A percentile compares a stretch with the other conserved stretches of the same genome.
phyloP scores from a whole-genome alignment of 2,329 filamentous ascomycete species.

The Alternaria rosae region DNA sequence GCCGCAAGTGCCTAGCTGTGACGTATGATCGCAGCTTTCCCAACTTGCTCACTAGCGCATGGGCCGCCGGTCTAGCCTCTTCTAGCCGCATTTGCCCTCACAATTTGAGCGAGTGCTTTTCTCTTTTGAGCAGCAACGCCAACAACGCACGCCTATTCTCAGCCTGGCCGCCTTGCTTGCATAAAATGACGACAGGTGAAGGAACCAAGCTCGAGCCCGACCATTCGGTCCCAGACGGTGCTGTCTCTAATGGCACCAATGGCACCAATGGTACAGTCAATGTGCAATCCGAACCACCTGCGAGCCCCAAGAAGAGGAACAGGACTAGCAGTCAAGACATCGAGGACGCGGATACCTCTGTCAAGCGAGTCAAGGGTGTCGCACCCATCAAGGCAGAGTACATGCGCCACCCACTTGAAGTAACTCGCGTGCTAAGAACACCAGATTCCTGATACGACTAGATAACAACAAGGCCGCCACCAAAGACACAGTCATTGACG shows the following conservation, averaged over 20 bases:
- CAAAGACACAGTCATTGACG: conserved; percentile 51
- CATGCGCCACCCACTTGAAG: conserved; percentile 31
- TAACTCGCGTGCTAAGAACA: conserved; percentile 25
- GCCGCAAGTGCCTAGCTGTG: conserved; percentile 39
- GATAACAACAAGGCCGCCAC: conserved; percentile 34
- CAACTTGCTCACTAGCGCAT: conserved; percentile 19
- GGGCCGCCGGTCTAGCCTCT: conserved; percentile 24
- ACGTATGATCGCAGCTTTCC: conserved; percentile 39
- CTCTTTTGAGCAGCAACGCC: conserved; percentile 17
- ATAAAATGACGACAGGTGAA: conserved; percentile 25
- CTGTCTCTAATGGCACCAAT: conserved; percentile 24
- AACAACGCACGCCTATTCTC: conserved; percentile 14
- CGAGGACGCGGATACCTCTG: conserved; percentile 31
- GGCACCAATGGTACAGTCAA: conserved; percentile 36
- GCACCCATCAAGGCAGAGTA: conserved; percentile 78
- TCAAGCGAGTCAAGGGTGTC: conserved; percentile 59
- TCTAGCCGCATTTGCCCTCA: conserved; percentile 25
- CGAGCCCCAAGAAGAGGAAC: conserved; percentile 44
- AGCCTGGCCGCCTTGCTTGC: conserved; percentile 4
- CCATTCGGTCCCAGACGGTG: conserved; percentile 21
- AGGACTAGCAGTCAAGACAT: conserved; percentile 45
- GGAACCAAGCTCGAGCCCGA: conserved; percentile 13
- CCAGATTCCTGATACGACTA: conserved; percentile 45
- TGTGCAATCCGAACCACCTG: conserved; percentile 33
- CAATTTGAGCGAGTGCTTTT: conserved; percentile 26